These are phyloP conservation scores for Rosa lucieae DNA, from an alignment of 306 rosid species.

Conservation along the genomic window DNA sequence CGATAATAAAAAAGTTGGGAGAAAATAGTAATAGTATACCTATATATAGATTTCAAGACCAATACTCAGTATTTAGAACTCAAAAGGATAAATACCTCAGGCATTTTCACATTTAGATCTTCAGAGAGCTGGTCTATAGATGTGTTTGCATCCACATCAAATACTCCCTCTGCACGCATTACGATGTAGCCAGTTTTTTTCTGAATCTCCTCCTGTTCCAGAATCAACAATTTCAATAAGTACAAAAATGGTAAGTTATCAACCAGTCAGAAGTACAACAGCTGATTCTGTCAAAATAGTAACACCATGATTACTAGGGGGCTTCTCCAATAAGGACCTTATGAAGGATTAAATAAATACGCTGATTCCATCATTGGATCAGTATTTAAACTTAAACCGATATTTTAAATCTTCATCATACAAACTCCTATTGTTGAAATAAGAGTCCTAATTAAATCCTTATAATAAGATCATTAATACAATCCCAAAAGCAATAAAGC, in stretches of 20 bases:
- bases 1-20: neutral
- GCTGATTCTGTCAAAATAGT: neutral
- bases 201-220: constrained; percentile 91
- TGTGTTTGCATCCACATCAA: constrained; percentile 97
- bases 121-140: constrained; percentile 97
- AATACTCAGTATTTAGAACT: constrained; percentile 5
- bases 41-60: neutral
- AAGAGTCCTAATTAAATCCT: neutral
- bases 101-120: constrained; percentile 89
- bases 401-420: neutral
- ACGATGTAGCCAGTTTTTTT: constrained; percentile 96
- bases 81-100: constrained; percentile 61
- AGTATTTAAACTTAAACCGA: neutral
- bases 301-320: neutral
- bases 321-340: neutral
- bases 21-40: neutral
- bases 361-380: neutral
- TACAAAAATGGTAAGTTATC: neutral
- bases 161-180: constrained; percentile 95
- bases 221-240: constrained; percentile 25
- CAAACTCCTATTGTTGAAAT: neutral
- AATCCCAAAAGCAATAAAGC: neutral
- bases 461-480: neutral
- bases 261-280: neutral
- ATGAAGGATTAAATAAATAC: neutral